Percentiles rank a stretch among this genome's conserved stretches.
Conservation (phyloP, 2,329 filamentous ascomycete species). For the Fusarium xyrophilum region DNA sequence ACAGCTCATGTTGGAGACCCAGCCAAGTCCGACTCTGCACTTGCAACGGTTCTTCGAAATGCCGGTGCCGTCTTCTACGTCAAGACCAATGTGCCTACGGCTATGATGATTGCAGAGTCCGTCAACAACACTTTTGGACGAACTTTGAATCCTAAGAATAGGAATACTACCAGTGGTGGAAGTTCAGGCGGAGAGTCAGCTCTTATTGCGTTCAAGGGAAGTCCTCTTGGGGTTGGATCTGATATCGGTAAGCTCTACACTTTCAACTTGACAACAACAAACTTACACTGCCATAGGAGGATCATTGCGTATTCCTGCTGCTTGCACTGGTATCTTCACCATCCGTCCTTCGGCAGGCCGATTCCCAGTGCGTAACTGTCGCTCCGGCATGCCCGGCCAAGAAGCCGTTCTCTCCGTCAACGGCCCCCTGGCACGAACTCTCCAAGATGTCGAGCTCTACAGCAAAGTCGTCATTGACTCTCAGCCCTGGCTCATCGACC, state of each 20-base stretch:
- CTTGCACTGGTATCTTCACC: conserved; percentile 64
- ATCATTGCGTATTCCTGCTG: conserved; percentile 60
- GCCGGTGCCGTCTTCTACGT: conserved; percentile 63
- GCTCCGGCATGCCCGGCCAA: conserved; percentile 68
- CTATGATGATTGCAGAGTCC: conserved; percentile 73
- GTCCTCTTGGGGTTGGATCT: conserved; percentile 67
- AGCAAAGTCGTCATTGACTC: conserved; percentile 58
- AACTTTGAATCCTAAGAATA: conserved; percentile 67
- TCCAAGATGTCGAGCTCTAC: conserved; percentile 64
- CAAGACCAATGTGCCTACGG: conserved; percentile 66
- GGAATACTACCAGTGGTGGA: conserved; percentile 66
- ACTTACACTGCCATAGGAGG: conserved; percentile 48
- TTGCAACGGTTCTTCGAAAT: conserved; percentile 52
- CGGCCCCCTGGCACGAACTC: conserved; percentile 64
- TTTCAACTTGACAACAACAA: fast-evolving
- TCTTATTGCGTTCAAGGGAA: conserved; percentile 65
- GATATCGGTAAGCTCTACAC: conserved; percentile 57
- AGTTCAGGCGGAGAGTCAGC: conserved; percentile 73
- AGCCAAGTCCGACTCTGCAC: conserved; percentile 51
- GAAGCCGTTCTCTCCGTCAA: conserved; percentile 70
- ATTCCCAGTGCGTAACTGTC: conserved; percentile 61
- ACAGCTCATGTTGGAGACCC: conserved; percentile 66
- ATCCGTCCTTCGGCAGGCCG: conserved; percentile 64
- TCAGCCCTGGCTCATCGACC: conserved; percentile 64
- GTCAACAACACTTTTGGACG: conserved; percentile 71